Base-by-base conservation (phyloP, 1,284 basidiomycete genomes). In the Gymnopus androsaceus region DNA sequence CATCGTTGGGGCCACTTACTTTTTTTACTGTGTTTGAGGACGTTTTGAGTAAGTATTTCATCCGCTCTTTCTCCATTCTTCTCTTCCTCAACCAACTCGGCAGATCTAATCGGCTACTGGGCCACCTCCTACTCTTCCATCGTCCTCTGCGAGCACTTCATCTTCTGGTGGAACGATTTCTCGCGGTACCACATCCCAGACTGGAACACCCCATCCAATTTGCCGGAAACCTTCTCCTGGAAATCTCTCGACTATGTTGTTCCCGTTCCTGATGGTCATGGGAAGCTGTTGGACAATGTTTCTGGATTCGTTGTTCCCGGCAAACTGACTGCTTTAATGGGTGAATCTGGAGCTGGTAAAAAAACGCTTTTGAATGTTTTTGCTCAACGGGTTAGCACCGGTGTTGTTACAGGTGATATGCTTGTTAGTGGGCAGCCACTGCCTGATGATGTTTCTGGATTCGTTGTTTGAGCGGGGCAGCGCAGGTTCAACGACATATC, bases 241-340 rank as follows among this genome's bases (percentile, higher is more conserved):
- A 75, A 80, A 57, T 72, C 84, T 53, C 59, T 87, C 53, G 65
- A 77, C 53, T 91, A 90, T 66, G 78, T 78, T 49, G 85, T 92
- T 37, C 82, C 80, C 30, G 78, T 90, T 60, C 72, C 81, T 55
- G 76, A 69, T 6, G 68, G 63, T 1, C 69, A 66, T 0, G 66
- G 72, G 37, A 66, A 75, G 58, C 76, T 95, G 15, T 74, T 94
- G 59, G 81, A 90, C 63, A 80, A 92, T 63, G 82, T 95, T 14
- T 88, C 86, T 41, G 92, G 92, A 0, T 94, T 83, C 68, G 91
- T 92, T 58, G 84, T 82, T 21, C 90, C 90, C 9, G 88, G 88
- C 5, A 90, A 87, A 63, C 74, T 94, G 42, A 79, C 78, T 17
- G 85, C 45, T 4, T 21, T 45, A 3, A 52, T 52, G 50, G 50